Evolutionary conservation across 1,284 basidiomycete species (phyloP).

Genomic region (Cystobasidiaceae sp.): DNA sequence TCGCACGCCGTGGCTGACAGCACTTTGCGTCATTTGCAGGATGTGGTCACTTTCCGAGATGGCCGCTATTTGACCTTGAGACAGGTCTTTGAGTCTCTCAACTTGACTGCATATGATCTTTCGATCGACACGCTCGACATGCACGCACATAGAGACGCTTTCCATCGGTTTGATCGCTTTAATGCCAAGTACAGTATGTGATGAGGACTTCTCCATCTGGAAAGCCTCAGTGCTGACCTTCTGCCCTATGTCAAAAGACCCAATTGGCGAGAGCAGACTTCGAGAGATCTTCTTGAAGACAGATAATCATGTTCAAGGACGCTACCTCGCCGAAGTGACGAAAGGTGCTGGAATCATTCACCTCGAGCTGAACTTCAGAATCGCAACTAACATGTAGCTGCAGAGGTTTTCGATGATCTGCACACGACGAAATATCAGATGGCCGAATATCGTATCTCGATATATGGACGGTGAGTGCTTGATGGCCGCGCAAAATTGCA

Average conservation of each 20-base stretch:
- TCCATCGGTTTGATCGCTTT: slow-evolving; percentile 96
- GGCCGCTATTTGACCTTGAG: slow-evolving; percentile 80
- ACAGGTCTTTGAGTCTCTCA: slow-evolving; percentile 91
- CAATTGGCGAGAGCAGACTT: slow-evolving; percentile 88
- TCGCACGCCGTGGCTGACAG: background rate
- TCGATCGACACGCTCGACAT: slow-evolving; percentile 99
- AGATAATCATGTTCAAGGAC: slow-evolving; percentile 68
- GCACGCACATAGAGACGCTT: slow-evolving; percentile 96
- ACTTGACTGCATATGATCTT: slow-evolving; percentile 93
- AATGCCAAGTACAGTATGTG: slow-evolving; percentile 59
- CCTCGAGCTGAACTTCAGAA: background rate
- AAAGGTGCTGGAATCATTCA: slow-evolving; percentile 56
- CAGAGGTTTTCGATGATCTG: slow-evolving; percentile 92
- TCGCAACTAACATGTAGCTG: background rate
- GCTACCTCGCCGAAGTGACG: slow-evolving; percentile 92
- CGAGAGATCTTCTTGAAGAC: slow-evolving; percentile 99
- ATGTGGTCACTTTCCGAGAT: slow-evolving; percentile 93
- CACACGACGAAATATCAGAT: slow-evolving; percentile 96
- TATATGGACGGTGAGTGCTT: slow-evolving; percentile 72
- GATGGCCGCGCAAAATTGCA: background rate
- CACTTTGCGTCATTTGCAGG: slow-evolving; percentile 57
- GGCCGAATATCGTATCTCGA: slow-evolving; percentile 87
- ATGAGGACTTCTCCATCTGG: background rate
- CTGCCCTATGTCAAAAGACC: slow-evolving; percentile 51
- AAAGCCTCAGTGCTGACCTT: background rate